Evolutionary conservation across 805 yeast species (phyloP).

Genomic region (Hanseniaspora meyeri): DNA sequence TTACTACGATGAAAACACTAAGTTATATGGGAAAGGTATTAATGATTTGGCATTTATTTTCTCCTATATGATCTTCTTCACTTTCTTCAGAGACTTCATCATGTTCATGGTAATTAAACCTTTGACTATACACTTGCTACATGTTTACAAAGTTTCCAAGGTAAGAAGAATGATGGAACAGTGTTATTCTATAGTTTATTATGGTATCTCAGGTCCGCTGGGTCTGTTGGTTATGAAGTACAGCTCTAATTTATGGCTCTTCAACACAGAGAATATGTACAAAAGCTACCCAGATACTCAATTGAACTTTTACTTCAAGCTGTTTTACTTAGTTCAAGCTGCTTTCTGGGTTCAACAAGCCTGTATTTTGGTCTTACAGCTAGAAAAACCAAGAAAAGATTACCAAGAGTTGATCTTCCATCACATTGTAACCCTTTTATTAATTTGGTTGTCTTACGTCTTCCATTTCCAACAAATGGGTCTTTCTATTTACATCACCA

Average conservation of each 20-base stretch:
- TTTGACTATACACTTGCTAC: conserved; percentile 44
- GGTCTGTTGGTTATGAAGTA: conserved; percentile 78
- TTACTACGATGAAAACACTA: conserved; percentile 48
- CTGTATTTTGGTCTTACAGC: conserved; percentile 62
- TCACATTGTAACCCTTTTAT: conserved; percentile 79
- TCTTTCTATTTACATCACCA: conserved; percentile 73
- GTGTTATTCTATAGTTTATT: conserved; percentile 71
- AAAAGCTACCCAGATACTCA: conserved; percentile 69
- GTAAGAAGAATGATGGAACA: conserved; percentile 84
- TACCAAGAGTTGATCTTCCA: conserved; percentile 82
- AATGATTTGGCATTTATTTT: conserved; percentile 70
- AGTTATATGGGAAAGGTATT: conserved; percentile 72
- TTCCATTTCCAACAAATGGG: conserved; percentile 98
- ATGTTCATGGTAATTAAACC: conserved; percentile 78
- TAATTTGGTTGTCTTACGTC: conserved; percentile 76
- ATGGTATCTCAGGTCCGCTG: conserved; percentile 66
- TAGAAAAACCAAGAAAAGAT: conserved; percentile 93
- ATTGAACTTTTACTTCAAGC: conserved; percentile 57
- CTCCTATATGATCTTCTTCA: conserved; percentile 74
- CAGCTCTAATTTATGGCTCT: conserved; percentile 74
- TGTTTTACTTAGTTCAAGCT: conserved; percentile 82
- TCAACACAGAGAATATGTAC: conserved; percentile 74
- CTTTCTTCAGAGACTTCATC: conserved; percentile 77
- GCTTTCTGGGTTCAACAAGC: conserved; percentile 97
- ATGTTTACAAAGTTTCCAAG: conserved; percentile 34